These are phyloP conservation scores for Claviceps sp. DNA, from an alignment of 2,329 filamentous ascomycete genomes.

Conservation along the genomic window DNA sequence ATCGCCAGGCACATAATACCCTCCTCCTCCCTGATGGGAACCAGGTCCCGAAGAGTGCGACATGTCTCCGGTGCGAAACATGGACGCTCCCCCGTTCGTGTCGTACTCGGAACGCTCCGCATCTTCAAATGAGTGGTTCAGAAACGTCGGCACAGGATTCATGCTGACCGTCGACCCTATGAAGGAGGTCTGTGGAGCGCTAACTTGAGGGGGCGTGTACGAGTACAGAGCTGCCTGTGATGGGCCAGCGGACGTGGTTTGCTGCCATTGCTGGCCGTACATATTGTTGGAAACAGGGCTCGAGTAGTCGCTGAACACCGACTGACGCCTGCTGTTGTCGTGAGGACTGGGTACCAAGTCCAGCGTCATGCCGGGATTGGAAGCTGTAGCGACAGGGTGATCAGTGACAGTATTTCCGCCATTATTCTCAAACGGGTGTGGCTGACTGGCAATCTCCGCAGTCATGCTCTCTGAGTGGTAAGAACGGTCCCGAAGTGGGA, in stretches of 20 bases:
- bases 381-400: conserved; percentile 21
- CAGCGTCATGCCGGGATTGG: conserved; percentile 24
- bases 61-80: conserved; percentile 22
- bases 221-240: conserved; percentile 31
- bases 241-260: conserved; percentile 25
- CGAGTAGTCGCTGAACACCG: conserved; percentile 33
- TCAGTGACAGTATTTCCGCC: conserved; percentile 21
- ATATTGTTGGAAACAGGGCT: conserved; percentile 24
- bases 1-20: conserved; percentile 22
- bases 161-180: conserved; percentile 19
- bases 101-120: conserved; percentile 21
- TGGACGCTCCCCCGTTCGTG: conserved; percentile 14
- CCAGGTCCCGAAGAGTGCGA: conserved; percentile 15
- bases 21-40: conserved; percentile 16
- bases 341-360: conserved; percentile 34
- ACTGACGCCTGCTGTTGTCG: conserved; percentile 31
- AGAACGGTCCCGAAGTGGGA: conserved; percentile 29
- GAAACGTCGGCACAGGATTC: conserved; percentile 20
- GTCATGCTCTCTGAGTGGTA: conserved; percentile 28
- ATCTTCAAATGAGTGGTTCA: conserved; percentile 21
- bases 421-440: conserved; percentile 27
- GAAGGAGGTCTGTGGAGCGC: conserved; percentile 18
- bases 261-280: conserved; percentile 32
- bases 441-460: conserved; percentile 27
- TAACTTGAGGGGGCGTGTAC: conserved; percentile 27